A percentile compares a stretch with the other conserved stretches of the same genome.
Evolutionary conservation across 371 early-diverging fungal species (phyloP).

Genomic region (Mortierella sp.): DNA sequence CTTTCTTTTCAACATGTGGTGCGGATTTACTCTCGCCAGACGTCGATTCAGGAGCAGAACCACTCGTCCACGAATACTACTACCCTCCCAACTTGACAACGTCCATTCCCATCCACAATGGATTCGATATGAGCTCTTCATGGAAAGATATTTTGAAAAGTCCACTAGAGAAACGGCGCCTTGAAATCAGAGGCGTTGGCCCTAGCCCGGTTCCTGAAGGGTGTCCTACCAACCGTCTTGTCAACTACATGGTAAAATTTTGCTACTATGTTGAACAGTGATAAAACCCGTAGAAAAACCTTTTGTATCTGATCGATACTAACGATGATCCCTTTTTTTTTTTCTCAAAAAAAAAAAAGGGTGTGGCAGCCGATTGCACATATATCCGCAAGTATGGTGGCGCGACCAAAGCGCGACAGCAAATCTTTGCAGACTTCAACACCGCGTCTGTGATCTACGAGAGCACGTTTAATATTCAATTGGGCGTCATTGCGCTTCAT

Average conservation of each 20-base stretch:
- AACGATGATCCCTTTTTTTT: too few relatives aligned
- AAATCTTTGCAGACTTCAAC: slow-evolving; percentile 82
- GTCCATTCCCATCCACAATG: slow-evolving; percentile 11
- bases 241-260: slow-evolving; percentile 45
- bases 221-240: slow-evolving; percentile 41
- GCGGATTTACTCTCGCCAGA: slow-evolving; percentile 10
- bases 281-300: too few relatives aligned
- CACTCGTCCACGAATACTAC: slow-evolving; percentile 27
- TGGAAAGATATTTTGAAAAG: slow-evolving; percentile 21
- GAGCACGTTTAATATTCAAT: slow-evolving; percentile 87
- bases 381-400: slow-evolving; percentile 71
- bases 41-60: neutral
- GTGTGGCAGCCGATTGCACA: slow-evolving; percentile 83
- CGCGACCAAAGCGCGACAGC: slow-evolving; percentile 66
- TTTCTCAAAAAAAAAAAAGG: slow-evolving; percentile 38
- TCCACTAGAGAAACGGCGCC: slow-evolving; percentile 14
- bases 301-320: too few relatives aligned
- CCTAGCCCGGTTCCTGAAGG: slow-evolving; percentile 51
- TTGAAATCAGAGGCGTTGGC: slow-evolving; percentile 34
- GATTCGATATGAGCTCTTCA: slow-evolving; percentile 17
- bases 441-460: slow-evolving; percentile 87
- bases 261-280: too few relatives aligned
- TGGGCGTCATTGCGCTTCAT: slow-evolving; percentile 87
- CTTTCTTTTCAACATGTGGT: slow-evolving; percentile 20
- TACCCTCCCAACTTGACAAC: slow-evolving; percentile 43